Evolutionary conservation across 208 protist genomes (phyloP).

Genomic region (Trypanosomatidae sp.): DNA sequence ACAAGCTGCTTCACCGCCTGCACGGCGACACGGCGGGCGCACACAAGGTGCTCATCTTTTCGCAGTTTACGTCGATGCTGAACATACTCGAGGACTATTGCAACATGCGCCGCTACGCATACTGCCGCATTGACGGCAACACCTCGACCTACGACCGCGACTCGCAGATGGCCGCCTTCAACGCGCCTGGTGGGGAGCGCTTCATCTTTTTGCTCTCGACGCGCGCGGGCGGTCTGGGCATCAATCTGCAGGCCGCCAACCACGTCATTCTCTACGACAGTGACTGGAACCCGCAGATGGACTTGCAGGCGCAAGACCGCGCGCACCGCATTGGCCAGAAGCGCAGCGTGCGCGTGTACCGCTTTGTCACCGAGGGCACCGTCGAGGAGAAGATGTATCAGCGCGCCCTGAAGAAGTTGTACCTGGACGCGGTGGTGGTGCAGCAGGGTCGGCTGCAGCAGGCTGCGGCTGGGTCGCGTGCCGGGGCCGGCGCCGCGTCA

Average conservation of each 20-base stretch:
- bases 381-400: conserved; percentile 98
- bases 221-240: conserved; percentile 96
- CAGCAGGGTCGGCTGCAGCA: conserved; percentile 91
- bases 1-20: conserved; percentile 88
- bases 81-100: conserved; percentile 90
- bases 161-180: conserved; percentile 92
- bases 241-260: conserved; percentile 98
- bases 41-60: conserved; percentile 98
- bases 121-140: conserved; percentile 88
- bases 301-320: conserved; percentile 97
- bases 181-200: conserved; percentile 70
- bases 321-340: conserved; percentile 98
- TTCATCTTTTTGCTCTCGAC: conserved; percentile 98
- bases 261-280: conserved; percentile 98
- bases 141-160: conserved; percentile 82
- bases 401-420: conserved; percentile 95
- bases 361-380: conserved; percentile 95
- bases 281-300: conserved; percentile 98
- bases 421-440: conserved; percentile 97
- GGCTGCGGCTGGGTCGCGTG: conserved; percentile 1
- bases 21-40: conserved; percentile 38
- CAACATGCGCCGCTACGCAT: conserved; percentile 56
- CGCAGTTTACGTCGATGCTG: conserved; percentile 92
- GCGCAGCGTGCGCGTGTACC: conserved; percentile 93
- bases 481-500: conserved; percentile 22